Evolutionary conservation across 2,329 filamentous ascomycete genomes (phyloP), one percentile per base, ranked within the genome.

Genomic region (Dendryphion nanum): DNA sequence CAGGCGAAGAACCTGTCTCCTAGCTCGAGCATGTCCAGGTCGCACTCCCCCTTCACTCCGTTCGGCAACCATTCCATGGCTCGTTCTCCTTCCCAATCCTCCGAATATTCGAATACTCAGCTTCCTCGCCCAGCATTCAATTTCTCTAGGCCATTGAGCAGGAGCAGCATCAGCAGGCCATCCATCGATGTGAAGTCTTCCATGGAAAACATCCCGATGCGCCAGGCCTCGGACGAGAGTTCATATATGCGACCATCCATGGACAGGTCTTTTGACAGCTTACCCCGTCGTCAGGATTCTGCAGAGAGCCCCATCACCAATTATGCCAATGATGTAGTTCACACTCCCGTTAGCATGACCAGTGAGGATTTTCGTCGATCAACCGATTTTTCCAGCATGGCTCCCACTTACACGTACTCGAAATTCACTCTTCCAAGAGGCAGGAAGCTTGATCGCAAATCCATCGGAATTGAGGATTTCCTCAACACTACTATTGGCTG

Each of bases 131-230:
- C 89, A 1, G 81, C 86, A 0, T 91, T 94, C 68, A 97, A 98
- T 67, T 97, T 97, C 64, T 97, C 93, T 1, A 79, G 93, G 30
- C 93, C 93, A 0, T 69, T 95, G 44, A 96, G 91, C n/a, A 26
- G 23, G 23, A 26, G 23, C 64, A 77, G 84, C 58, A 78, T 82
- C 43, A 81, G 81, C 44, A 82, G 77, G 10, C 79, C 79, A 13
- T 64, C 63, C 5, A 37, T 63, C 13, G 68, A 71, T 20, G 58
- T 51, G 6, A 47, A 55, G 20, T 55, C 68, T 5, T 59, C 59
- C 15, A 47, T 58, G n/a, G 66, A 67, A 19, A 52, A 46, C 23
- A 13, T 30, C 12, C 60, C 61, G 2, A 57, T 55, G 18, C 51
- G 63, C n/a, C 61, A 66, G 39, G 45, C 48, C 15, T 66, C 63